Evolutionary conservation across 352 stramenopile genomes (phyloP).

Genomic region (Pythium myriotylum): DNA sequence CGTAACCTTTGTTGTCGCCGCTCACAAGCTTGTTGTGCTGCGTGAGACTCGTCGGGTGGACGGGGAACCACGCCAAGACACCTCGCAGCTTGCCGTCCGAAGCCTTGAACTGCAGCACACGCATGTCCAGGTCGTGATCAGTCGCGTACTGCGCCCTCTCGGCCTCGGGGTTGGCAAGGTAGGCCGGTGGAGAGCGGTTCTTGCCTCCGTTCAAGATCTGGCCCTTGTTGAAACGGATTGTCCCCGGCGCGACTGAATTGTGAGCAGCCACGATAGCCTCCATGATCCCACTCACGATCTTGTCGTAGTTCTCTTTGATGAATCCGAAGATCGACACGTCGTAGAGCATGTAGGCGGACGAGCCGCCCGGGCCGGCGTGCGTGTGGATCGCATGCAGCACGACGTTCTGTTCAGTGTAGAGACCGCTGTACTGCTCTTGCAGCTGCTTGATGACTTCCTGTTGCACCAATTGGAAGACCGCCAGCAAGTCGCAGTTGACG

Average conservation of each 20-base stretch:
- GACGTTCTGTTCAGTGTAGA: too few species aligned
- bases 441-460: too few species aligned
- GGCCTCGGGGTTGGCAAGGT: slow-evolving; percentile 63
- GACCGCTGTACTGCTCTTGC: too few species aligned
- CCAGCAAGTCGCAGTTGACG: slow-evolving; percentile 48
- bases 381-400: too few species aligned
- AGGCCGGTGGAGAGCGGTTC: slow-evolving; percentile 20
- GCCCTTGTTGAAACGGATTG: slow-evolving; percentile 24
- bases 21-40: slow-evolving; percentile 74
- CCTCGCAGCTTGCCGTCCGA: slow-evolving; percentile 42
- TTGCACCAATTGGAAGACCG: neutral
- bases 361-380: too few species aligned
- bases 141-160: slow-evolving; percentile 51
- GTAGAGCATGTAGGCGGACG: slow-evolving; percentile 68
- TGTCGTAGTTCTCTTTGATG: slow-evolving; percentile 56
- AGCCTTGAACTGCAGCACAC: slow-evolving; percentile 32
- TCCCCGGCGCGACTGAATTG: slow-evolving; percentile 45
- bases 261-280: slow-evolving; percentile 63
- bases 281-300: slow-evolving; percentile 73
- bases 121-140: slow-evolving; percentile 75
- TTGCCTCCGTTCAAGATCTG: too few species aligned
- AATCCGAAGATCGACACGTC: slow-evolving; percentile 48
- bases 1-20: slow-evolving; percentile 63
- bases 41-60: slow-evolving; percentile 73
- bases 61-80: slow-evolving; percentile 62